Evolutionary conservation across 352 stramenopile genomes (phyloP), one percentile per base, ranked within the genome.

Genomic region (Pythium utonaiense): DNA sequence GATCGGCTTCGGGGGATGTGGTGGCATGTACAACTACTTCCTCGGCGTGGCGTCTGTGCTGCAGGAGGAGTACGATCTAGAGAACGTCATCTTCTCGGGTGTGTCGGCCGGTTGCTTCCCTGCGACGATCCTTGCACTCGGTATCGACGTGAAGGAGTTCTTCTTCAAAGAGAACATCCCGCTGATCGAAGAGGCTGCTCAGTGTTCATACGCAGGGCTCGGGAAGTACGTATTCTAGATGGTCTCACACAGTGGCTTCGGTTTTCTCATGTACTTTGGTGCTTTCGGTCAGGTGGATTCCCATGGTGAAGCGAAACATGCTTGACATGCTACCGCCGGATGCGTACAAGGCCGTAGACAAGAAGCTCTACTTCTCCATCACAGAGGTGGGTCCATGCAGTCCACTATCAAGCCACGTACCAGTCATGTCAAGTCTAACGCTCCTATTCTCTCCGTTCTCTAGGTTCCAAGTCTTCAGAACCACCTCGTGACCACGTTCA

Each of bases 11-110:
- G 83, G 83, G 34, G 83, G 83, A 48, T 93, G 83, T 45, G 83
- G 83, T 7, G 83, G 83, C 54, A 91, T 93, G 80, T 93, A 93
- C 78, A 93, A 93, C 60, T 93, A 91, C 64, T 89, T 91, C 33
- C 61, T 93, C 25, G 84, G 84, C 5, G 81, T 93, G 6, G 84
- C 84, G 30, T 88, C 80, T 21, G 71, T 93, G 38, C 50, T 89
- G 42, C 79, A 89, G 71, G 74, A 93, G 33, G 75, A 89, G 55
- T 93, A 88, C 66, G 80, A 91, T 57, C 62, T 93, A 17, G 58
- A 67, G 44, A 52, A 83, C 54, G 79, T 90, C 25, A 83, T 91
- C 62, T 93, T 84, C 68, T 93, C 81, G 14, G 83, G 83, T 1
- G 78, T 89, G 12, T 91, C 81, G 9, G 83, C 83, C 22, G 81